phyloP scores from a whole-genome alignment of 73 alveolate genomes.

The Tetrahymena borealis region DNA sequence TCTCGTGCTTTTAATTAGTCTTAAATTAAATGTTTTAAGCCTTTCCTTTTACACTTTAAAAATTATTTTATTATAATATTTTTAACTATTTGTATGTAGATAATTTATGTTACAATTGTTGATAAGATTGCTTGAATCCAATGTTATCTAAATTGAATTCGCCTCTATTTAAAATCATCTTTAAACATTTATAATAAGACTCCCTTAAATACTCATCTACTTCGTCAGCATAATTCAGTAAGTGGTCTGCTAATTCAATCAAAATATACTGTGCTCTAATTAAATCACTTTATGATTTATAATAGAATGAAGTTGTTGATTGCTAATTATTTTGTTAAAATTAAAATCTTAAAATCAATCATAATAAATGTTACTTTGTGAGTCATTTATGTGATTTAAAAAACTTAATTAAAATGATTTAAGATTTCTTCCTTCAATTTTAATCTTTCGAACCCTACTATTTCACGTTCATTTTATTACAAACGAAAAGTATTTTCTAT shows the following conservation, averaged over 20 bases:
- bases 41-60: neutral
- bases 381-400: neutral
- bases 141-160: constrained; percentile 57
- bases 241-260: constrained; percentile 52
- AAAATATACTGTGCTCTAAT: constrained; percentile 42
- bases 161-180: constrained; percentile 49
- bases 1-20: constrained; percentile 36
- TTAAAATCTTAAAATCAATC: neutral
- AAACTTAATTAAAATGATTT: neutral
- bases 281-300: constrained; percentile 45
- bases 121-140: constrained; percentile 25
- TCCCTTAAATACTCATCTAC: constrained; percentile 56
- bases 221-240: constrained; percentile 48
- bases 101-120: neutral
- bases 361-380: constrained; percentile 10
- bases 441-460: constrained; percentile 41
- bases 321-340: constrained; percentile 31
- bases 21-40: neutral
- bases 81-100: neutral
- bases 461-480: constrained; percentile 9
- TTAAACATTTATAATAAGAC: constrained; percentile 39
- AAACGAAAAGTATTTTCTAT: constrained; percentile 7
- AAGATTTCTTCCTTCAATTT: neutral
- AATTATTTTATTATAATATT: neutral
- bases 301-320: constrained; percentile 63